Conservation (phyloP, 768 basidiomycete species). For the Sporobolomyces roseus region DNA sequence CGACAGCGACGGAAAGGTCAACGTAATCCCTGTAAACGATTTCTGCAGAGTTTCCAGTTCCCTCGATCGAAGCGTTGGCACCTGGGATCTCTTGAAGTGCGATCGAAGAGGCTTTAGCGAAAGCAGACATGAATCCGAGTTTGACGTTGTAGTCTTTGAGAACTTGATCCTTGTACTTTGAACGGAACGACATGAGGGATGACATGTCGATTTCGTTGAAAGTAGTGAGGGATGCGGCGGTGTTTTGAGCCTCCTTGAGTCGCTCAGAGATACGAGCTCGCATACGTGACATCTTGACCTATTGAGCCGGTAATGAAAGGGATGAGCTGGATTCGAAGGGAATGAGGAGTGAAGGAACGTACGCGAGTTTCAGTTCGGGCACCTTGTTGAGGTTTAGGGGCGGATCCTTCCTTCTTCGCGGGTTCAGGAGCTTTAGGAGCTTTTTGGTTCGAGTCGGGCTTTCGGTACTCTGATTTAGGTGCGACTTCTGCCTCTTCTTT, state of each 20-base stretch:
- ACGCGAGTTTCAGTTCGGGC: conserved; percentile 33
- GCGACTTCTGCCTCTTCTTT: conserved; percentile 45
- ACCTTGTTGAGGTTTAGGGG: conserved; percentile 18
- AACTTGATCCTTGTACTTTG: conserved; percentile 85
- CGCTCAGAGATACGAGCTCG: conserved; percentile 93
- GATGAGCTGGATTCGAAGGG: neutral
- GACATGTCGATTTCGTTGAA: conserved; percentile 99
- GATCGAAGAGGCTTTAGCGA: conserved; percentile 77
- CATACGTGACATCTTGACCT: conserved; percentile 99
- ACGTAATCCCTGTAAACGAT: conserved; percentile 90
- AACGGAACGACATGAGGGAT: conserved; percentile 84
- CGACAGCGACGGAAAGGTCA: conserved; percentile 91
- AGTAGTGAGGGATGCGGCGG: conserved; percentile 91
- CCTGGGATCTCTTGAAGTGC: conserved; percentile 87
- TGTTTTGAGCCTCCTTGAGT: conserved; percentile 95
- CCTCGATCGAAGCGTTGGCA: conserved; percentile 91
- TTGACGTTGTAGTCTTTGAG: conserved; percentile 91
- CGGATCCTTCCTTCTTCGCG: conserved; percentile 27
- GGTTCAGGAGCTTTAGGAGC: conserved; percentile 42
- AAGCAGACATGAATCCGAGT: conserved; percentile 97
- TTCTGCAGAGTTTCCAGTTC: conserved; percentile 58
- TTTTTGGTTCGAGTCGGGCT: conserved; percentile 34
- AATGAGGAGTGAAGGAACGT: neutral
- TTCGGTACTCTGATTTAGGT: conserved; percentile 40
- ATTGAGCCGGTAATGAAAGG: neutral